Conservation (phyloP, 2,329 filamentous ascomycete genomes). For the Botrytis sinoallii region DNA sequence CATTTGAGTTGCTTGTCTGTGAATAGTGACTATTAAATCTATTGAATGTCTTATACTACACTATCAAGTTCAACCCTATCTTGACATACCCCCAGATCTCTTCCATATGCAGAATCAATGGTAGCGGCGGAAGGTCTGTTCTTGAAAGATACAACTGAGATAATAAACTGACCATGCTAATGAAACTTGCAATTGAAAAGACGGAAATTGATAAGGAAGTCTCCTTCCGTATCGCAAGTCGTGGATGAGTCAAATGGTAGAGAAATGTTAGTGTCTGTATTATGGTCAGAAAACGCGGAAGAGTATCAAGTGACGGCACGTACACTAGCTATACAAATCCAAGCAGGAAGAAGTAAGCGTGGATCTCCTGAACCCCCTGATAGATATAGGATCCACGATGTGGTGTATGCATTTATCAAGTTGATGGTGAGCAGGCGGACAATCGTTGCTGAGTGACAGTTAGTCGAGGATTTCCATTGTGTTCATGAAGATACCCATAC, state of each 20-base stretch:
- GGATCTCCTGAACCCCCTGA: constrained; percentile 68
- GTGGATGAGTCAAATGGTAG: constrained; percentile 75
- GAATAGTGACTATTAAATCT: background rate
- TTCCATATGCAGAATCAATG: constrained; percentile 31
- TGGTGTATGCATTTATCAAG: constrained; percentile 71
- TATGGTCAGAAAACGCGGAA: constrained; percentile 7
- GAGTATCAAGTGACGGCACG: constrained; percentile 28
- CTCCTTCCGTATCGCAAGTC: constrained; percentile 76
- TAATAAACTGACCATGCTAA: constrained; percentile 69
- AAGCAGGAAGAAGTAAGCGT: constrained; percentile 69
- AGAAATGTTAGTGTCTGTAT: constrained; percentile 66
- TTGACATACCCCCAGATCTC: constrained; percentile 30
- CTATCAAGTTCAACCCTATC: constrained; percentile 19
- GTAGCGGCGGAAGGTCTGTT: constrained; percentile 35
- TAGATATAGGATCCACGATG: constrained; percentile 67
- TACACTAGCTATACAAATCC: constrained; percentile 75
- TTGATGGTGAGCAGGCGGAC: constrained; percentile 75
- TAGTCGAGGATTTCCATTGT: background rate
- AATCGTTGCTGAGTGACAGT: constrained; percentile 57
- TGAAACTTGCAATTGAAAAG: constrained; percentile 72
- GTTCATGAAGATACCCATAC: constrained; percentile 26
- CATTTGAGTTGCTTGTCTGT: constrained; percentile 1
- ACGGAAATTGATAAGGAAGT: constrained; percentile 74
- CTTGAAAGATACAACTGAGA: constrained; percentile 56
- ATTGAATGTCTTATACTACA: constrained; percentile 14